A percentile compares a stretch with the other conserved stretches of the same genome.
Conservation (phyloP, 805 yeast species). For the Candida ortonii region DNA sequence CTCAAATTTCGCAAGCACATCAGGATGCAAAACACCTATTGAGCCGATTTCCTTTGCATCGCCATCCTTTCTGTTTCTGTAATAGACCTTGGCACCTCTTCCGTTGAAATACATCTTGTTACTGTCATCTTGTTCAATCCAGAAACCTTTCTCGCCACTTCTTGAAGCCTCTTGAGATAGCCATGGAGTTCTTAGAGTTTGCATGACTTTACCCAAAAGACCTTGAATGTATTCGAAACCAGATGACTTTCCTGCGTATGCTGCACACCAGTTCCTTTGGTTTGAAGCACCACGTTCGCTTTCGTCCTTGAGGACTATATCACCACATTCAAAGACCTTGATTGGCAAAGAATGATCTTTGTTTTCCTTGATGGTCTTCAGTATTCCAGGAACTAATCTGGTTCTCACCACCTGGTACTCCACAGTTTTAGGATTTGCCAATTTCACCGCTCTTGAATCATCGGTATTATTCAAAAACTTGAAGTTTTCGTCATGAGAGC, state of each 20-base stretch:
- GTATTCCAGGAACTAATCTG: slow-evolving; percentile 85
- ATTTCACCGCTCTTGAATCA: slow-evolving; percentile 74
- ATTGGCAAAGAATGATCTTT: slow-evolving; percentile 94
- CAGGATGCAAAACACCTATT: slow-evolving; percentile 95
- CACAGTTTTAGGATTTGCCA: slow-evolving; percentile 93
- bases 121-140: slow-evolving; percentile 71
- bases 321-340: slow-evolving; percentile 93
- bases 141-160: slow-evolving; percentile 70
- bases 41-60: slow-evolving; percentile 66
- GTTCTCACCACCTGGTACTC: slow-evolving; percentile 99
- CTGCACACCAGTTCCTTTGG: slow-evolving; percentile 93
- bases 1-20: slow-evolving; percentile 81
- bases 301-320: slow-evolving; percentile 80
- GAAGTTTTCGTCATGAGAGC: slow-evolving; percentile 97
- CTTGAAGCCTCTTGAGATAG: slow-evolving; percentile 45
- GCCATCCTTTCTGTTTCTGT: slow-evolving; percentile 61
- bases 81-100: slow-evolving; percentile 87
- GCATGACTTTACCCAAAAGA: slow-evolving; percentile 89
- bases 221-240: slow-evolving; percentile 97
- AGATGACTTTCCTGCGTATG: slow-evolving; percentile 90
- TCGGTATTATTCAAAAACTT: slow-evolving; percentile 73
- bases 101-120: slow-evolving; percentile 90
- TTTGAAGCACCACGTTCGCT: slow-evolving; percentile 88
- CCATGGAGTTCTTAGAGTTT: slow-evolving; percentile 90
- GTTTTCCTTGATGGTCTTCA: slow-evolving; percentile 94